A percentile compares a stretch with the other conserved stretches of the same genome.
These are phyloP conservation scores for Filosporella fistucella DNA, from an alignment of 495 filamentous ascomycete species.

Conservation along the genomic window DNA sequence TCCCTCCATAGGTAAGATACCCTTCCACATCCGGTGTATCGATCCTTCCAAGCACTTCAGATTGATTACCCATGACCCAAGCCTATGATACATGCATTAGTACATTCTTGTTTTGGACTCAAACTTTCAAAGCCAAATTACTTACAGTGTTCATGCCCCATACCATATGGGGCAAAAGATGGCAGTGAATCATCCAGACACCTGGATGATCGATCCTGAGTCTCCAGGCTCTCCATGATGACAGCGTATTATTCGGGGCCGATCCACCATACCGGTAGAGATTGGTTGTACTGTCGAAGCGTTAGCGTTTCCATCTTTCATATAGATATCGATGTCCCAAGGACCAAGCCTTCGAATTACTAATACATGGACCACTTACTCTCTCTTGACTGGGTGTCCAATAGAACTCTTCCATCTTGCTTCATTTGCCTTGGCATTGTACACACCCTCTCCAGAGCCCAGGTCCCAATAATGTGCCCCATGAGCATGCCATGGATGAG, in stretches of 20 bases:
- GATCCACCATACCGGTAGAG: slow-evolving; percentile 40
- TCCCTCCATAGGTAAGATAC: slow-evolving; percentile 45
- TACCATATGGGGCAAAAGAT: slow-evolving; percentile 34
- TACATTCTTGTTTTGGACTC: no score
- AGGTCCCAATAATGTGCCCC: slow-evolving; percentile 56
- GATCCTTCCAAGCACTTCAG: slow-evolving; percentile 35
- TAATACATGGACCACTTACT: no score
- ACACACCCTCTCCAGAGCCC: slow-evolving; percentile 51
- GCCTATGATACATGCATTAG: no score
- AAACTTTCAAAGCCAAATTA: no score
- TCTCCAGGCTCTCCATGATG: slow-evolving; percentile 57
- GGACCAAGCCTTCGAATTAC: no score
- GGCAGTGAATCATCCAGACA: slow-evolving; percentile 65
- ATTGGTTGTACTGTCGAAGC: slow-evolving; percentile 53
- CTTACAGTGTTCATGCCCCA: slow-evolving; percentile 48
- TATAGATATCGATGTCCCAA: no score
- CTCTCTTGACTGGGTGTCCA: slow-evolving; percentile 39
- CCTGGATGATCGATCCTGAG: slow-evolving; percentile 45
- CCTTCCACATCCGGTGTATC: slow-evolving; percentile 36
- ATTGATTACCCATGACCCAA: slow-evolving; percentile 45
- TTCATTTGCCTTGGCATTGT: slow-evolving; percentile 49
- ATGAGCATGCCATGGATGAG: slow-evolving; percentile 59
- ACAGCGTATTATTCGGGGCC: slow-evolving; percentile 32
- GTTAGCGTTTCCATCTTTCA: no score
- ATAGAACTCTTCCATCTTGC: slow-evolving; percentile 26